Conservation (phyloP, 2,329 filamentous ascomycete genomes). For the Verticillium zaregamsianum region DNA sequence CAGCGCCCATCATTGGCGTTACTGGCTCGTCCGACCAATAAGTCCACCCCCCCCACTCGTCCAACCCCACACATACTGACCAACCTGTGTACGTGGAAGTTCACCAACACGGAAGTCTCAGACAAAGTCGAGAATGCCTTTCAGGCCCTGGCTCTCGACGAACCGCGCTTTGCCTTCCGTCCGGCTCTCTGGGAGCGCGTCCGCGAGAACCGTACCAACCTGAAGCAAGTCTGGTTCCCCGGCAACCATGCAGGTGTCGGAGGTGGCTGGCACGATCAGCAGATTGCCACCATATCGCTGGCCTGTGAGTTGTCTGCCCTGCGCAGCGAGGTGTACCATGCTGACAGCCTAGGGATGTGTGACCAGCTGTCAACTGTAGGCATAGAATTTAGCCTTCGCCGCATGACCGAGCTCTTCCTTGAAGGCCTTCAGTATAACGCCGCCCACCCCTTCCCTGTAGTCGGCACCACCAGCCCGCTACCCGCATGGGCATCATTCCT, state of each 20-base stretch:
- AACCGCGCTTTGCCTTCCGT: conserved; percentile 32
- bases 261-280: conserved; percentile 43
- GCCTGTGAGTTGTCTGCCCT: conserved; percentile 18
- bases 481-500: not conserved
- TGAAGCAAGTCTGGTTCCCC: conserved; percentile 44
- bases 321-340: not conserved
- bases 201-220: conserved; percentile 10
- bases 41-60: conserved; percentile 8
- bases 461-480: conserved; percentile 25
- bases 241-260: conserved; percentile 59
- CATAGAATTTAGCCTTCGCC: conserved; percentile 16
- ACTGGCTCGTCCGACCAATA: conserved; percentile 31
- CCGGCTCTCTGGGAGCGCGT: conserved; percentile 23
- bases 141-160: conserved; percentile 51
- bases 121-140: conserved; percentile 47
- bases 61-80: conserved; percentile 5
- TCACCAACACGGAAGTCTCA: conserved; percentile 39
- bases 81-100: conserved; percentile 25
- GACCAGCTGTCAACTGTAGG: conserved; percentile 18
- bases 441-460: conserved; percentile 19
- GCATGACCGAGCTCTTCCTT: conserved; percentile 15
- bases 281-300: conserved; percentile 18
- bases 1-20: conserved; percentile 30
- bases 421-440: conserved; percentile 17
- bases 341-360: conserved; percentile 13